phyloP scores from a whole-genome alignment of 75 land plant genomes.

The Ceratopteris richardii region DNA sequence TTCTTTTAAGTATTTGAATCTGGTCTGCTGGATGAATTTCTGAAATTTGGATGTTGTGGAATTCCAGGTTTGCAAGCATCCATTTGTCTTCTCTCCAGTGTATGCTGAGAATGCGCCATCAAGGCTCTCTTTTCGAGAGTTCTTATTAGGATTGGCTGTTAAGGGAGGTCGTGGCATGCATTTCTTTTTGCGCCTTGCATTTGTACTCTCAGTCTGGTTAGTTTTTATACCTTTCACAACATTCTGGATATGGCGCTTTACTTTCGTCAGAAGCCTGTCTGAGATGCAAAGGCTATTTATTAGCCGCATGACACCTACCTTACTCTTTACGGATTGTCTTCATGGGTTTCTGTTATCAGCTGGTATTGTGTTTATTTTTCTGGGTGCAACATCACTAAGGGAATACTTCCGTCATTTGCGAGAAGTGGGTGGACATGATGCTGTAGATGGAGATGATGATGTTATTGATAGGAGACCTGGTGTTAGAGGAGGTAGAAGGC shows the following conservation, averaged over 20 bases:
- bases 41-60: no score
- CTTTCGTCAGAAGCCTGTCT: conserved; percentile 78
- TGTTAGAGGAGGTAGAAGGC: conserved; percentile 59
- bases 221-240: conserved; percentile 91
- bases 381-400: conserved; percentile 88
- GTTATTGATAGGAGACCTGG: conserved; percentile 19
- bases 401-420: conserved; percentile 85
- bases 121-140: conserved; percentile 81
- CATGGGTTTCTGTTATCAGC: conserved; percentile 98
- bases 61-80: conserved; percentile 91
- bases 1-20: no score
- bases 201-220: conserved; percentile 90
- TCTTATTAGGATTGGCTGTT: conserved; percentile 60
- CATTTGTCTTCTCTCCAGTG: conserved; percentile 91
- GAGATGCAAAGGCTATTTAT: conserved; percentile 75
- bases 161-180: conserved; percentile 83
- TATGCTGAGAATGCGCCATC: conserved; percentile 94
- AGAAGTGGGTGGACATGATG: conserved; percentile 65
- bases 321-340: conserved; percentile 82
- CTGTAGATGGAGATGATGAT: conserved; percentile 62
- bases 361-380: conserved; percentile 91
- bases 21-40: no score
- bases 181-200: conserved; percentile 54
- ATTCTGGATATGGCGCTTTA: conserved; percentile 90
- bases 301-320: conserved; percentile 55